These are phyloP conservation scores for Ascochyta lentis DNA, from an alignment of 2,329 filamentous ascomycete genomes.

Conservation along the genomic window DNA sequence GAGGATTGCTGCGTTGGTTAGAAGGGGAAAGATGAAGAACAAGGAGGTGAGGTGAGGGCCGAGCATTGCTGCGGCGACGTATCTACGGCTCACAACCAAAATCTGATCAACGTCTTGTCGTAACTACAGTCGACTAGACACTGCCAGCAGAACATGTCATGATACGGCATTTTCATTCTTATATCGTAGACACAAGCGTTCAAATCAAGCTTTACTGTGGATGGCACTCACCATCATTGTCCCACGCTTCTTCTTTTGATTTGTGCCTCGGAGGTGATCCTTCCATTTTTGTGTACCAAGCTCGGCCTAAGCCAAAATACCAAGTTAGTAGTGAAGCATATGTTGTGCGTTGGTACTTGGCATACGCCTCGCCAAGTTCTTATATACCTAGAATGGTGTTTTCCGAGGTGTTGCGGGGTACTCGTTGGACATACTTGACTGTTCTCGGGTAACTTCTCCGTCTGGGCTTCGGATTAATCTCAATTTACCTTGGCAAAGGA, in stretches of 20 bases:
- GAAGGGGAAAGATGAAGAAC: not conserved
- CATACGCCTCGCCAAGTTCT: not conserved
- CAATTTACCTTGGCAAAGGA: slow-evolving; percentile 3
- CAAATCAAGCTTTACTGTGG: not conserved
- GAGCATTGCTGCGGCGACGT: not conserved
- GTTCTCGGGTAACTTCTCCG: slow-evolving; percentile 15
- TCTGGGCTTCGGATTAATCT: slow-evolving; percentile 1
- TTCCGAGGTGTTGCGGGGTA: slow-evolving; percentile 7
- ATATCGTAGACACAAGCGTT: not conserved
- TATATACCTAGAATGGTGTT: not conserved
- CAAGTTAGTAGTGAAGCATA: not conserved
- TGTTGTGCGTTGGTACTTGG: not conserved
- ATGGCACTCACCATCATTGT: slow-evolving; percentile 1
- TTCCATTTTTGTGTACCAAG: slow-evolving; percentile 6
- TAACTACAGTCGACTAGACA: not conserved
- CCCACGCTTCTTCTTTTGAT: not conserved
- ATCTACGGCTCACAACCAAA: too few species aligned
- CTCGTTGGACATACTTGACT: not conserved
- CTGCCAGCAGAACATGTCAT: not conserved
- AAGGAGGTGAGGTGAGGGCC: not conserved
- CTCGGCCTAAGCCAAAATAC: not conserved
- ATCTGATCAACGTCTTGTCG: not conserved
- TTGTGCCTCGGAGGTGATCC: not conserved
- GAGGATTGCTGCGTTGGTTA: slow-evolving; percentile 14
- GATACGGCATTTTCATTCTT: not conserved